Conservation (phyloP, 768 basidiomycete species). For the Xerocomus spinulosus region DNA sequence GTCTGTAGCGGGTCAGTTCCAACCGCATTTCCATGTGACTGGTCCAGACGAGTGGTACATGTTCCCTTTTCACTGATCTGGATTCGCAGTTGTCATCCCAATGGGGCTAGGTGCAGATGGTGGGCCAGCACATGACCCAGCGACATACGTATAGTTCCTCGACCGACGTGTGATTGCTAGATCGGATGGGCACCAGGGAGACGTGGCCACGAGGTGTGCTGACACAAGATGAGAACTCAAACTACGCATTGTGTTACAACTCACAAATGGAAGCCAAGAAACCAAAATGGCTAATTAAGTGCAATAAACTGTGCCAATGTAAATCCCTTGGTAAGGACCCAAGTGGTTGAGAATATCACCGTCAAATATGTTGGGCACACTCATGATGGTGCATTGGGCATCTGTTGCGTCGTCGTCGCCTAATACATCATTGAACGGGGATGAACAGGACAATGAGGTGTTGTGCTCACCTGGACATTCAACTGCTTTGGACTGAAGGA, state of each 20-base stretch:
- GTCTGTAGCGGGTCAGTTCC: not conserved
- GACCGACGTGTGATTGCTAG: not conserved
- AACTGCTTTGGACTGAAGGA: constrained; percentile 36
- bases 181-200: no score
- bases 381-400: constrained; percentile 46
- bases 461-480: constrained; percentile 37
- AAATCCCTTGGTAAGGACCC: constrained; percentile 53
- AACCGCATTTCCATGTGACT: not conserved
- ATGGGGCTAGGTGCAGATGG: not conserved
- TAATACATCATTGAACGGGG: constrained; percentile 10
- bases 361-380: constrained; percentile 50
- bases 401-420: constrained; percentile 55
- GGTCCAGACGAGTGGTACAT: no score
- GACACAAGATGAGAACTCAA: not conserved
- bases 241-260: not conserved
- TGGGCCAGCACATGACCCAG: constrained; percentile 3
- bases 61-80: no score
- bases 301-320: constrained; percentile 46
- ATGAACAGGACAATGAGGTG: not conserved
- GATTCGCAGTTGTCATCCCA: no score
- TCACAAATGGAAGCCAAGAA: constrained; percentile 3
- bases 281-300: constrained; percentile 16
- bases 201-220: constrained; percentile 4
- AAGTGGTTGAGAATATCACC: constrained; percentile 53
- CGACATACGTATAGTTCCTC: not conserved